Base-by-base conservation (phyloP, 1,284 basidiomycete species). In the Trametes versicolor region DNA sequence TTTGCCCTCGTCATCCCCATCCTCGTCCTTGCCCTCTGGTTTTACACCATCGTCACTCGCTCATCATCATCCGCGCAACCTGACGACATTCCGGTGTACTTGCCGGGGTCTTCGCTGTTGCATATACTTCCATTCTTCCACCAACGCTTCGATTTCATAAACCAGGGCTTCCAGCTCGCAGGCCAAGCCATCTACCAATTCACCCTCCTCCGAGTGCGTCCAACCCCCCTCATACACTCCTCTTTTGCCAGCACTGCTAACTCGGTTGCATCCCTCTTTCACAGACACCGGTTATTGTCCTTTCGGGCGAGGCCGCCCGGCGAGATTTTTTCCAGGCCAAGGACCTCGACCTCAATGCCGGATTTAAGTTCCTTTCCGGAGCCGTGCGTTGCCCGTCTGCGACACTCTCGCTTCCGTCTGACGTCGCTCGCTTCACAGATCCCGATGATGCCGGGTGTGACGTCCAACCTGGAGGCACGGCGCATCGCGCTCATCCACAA, bases 321-420 rank as follows among this genome's bases (percentile, higher is more conserved):
- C 83, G 84, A 64, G 82, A 86, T 13, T 92, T 92, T 77, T 90
- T 92, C 71, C 81, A 83, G 5, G 84, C 89, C 59, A 87, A 85
- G 76, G 82, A 83, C 19, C 84, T 92, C 67, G 90, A 92, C 76
- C 82, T 92, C 59, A 89, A 87, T 50, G 88, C 91, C 78, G 90
- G 90, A 17, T 92, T 91, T 80, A 89, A 87, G 71, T 84, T 90
- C 70, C 82, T 92, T 64, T 91, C 89, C 59, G 90, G 91, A 60
- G 89, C 88, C 59, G 91, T 92, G 73, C 67, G 87, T 83, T 43
- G 48, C 34, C 37, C 9, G 52, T 34, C 58, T 49, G 47, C 60
- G 29, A 47, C 29, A 49, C 60, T 32, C 53, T 37, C 45, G 50
- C 34, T 21, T 51, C 19, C 15, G 32, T 8, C 58, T 53, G 62